Evolutionary conservation across 2,329 filamentous ascomycete genomes (phyloP), one percentile per base, ranked within the genome.

Genomic region (Grosmannia serpens): DNA sequence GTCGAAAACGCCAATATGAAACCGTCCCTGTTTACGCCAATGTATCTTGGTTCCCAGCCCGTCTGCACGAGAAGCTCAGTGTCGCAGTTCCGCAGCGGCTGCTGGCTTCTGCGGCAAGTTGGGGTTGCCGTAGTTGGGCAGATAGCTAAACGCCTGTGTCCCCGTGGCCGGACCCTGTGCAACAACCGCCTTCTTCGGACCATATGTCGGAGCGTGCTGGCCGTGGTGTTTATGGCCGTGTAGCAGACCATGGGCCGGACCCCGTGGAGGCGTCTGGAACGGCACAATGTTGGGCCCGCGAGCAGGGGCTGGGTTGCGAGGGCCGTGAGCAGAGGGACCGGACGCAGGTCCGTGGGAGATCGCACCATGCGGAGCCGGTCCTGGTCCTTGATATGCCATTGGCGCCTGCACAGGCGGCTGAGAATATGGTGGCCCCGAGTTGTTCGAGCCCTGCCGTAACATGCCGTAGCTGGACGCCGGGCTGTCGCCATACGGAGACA

Each of bases 121-220:
- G 81, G 80, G 80, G 68, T 84, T 84, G 63, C 81, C 81, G 64
- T 83, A 84, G 59, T 73, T 76, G 50, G 79, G 79, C 62, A 84
- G 70, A 64, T 81, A 78, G 61, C 74, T 76, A 64, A 77, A 83
- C 7, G 74, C 67, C 64, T 78, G 78, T 33, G 64, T 55, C 58
- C 35, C 51, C 52, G 56, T 49, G n/a, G 46, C 58, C 8, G 58
- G 17, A 3, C 31, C 55, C 20, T 29, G 27, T 62, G 56, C 67
- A 67, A 52, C 72, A 71, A 71, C 73, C 58, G 75, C 74, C 38
- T 60, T 60, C 51, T 56, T 57, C n/a, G 31, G 68, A 55, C 59
- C 62, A 58, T 62, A 63, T 61, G 60, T 58, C 33, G 58, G 61
- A 64, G 70, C 10, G 64, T 63, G 63, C 68, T 68, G 59, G 70